Evolutionary conservation across 305 asterid species (phyloP).

Genomic region (Solanum hybrid): DNA sequence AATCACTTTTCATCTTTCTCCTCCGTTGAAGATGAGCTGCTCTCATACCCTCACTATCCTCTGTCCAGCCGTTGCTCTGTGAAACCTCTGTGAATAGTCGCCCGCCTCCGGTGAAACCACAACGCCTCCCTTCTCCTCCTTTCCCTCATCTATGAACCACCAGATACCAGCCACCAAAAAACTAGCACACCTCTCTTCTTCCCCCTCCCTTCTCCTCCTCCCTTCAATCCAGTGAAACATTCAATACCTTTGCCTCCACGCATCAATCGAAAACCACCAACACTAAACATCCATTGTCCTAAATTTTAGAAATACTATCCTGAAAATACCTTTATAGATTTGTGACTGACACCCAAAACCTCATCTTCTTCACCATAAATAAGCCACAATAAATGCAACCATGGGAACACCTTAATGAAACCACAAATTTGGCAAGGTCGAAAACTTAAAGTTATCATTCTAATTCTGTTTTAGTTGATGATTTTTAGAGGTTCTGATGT

Average conservation of each 20-base stretch:
- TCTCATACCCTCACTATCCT: not conserved
- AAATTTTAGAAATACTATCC: not conserved
- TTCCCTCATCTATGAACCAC: not conserved
- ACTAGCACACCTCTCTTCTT: not conserved
- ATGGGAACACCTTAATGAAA: not conserved
- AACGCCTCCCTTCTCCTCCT: not conserved
- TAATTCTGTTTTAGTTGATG: not conserved
- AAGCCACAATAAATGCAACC: not conserved
- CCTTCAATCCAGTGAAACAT: not conserved
- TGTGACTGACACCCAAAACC: not conserved
- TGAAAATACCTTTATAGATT: not conserved
- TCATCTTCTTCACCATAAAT: not conserved
- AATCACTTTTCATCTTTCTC: not conserved
- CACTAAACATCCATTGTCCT: not conserved
- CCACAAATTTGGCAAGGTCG: not conserved
- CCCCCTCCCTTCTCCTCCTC: not conserved
- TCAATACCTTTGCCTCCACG: not conserved
- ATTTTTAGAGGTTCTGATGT: not conserved
- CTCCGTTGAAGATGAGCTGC: not conserved
- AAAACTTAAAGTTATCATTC: no score
- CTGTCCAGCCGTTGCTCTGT: not conserved
- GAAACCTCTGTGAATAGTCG: rapidly evolving
- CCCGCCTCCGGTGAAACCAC: not conserved
- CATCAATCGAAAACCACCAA: not conserved
- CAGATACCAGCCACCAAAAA: no score